Evolutionary conservation across 768 basidiomycete species (phyloP).

Genomic region (Porpolomopsis calyptriformis): DNA sequence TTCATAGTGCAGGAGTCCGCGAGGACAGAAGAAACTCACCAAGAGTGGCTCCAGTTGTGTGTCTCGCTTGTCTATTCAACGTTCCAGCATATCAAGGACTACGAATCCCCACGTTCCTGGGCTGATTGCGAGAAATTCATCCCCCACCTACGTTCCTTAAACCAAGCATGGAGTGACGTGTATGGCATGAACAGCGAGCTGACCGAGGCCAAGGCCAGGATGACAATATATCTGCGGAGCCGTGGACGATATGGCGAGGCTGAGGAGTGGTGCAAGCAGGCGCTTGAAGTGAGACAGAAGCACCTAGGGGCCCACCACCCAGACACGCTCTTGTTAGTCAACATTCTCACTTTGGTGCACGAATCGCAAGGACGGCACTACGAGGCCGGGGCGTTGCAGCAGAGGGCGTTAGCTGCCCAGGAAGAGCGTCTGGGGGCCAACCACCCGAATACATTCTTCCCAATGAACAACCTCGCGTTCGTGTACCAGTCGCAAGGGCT

Average conservation of each 20-base stretch:
- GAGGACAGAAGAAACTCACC: background rate
- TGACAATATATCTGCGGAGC: background rate
- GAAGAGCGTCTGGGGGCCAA: background rate
- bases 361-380: background rate
- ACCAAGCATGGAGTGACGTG: background rate
- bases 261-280: background rate
- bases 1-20: background rate
- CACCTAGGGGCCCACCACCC: background rate
- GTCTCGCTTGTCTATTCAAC: background rate
- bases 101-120: background rate
- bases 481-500: background rate
- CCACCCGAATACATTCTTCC: background rate
- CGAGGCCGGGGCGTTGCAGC: background rate
- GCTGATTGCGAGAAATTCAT: background rate
- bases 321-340: background rate
- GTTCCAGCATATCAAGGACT: background rate
- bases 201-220: background rate
- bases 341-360: background rate
- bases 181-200: background rate
- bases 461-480: constrained; percentile 1
- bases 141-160: background rate
- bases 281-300: background rate
- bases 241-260: background rate
- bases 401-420: background rate
- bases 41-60: background rate